Conservation (phyloP, 495 filamentous ascomycete genomes). For the Beverwykella pulmonaria region DNA sequence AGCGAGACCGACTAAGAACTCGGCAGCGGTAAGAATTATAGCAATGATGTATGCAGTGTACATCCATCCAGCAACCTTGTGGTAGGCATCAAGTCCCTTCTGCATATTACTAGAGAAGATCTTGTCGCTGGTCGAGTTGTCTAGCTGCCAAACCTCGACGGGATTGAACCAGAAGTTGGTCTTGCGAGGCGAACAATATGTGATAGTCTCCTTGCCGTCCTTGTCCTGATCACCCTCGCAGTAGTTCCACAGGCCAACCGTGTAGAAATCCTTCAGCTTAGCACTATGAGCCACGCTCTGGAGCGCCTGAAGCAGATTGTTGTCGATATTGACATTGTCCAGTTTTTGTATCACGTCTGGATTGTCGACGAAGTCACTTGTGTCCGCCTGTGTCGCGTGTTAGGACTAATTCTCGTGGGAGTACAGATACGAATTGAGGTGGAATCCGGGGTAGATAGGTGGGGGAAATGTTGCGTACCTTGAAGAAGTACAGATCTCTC, state of each 20-base stretch:
- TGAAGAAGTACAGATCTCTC: conserved; percentile 70
- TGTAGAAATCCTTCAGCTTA: conserved; percentile 74
- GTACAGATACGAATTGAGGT: too few relatives aligned
- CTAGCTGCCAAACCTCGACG: conserved; percentile 62
- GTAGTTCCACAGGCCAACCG: conserved; percentile 83
- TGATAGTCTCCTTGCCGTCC: conserved; percentile 53
- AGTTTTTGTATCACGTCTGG: conserved; percentile 8
- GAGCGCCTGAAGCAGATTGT: conserved; percentile 42
- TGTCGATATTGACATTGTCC: conserved; percentile 33
- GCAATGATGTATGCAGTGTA: conserved; percentile 71
- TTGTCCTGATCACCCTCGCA: conserved; percentile 64
- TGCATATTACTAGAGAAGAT: conserved; percentile 64
- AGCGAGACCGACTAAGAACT: conserved; percentile 69
- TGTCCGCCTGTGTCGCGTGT: conserved; percentile 38
- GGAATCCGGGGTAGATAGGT: background rate
- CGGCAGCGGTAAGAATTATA: conserved; percentile 67
- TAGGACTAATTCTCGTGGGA: conserved; percentile 1
- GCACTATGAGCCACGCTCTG: conserved; percentile 17
- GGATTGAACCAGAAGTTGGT: conserved; percentile 78
- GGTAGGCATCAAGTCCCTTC: conserved; percentile 70
- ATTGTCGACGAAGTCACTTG: conserved; percentile 35
- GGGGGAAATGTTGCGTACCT: conserved; percentile 48
- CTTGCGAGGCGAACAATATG: conserved; percentile 60
- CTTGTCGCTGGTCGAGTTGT: conserved; percentile 53
- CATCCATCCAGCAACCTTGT: conserved; percentile 76